These are phyloP conservation scores for Solanum etuberosum DNA, from an alignment of 257 asterid genomes.

Conservation along the genomic window DNA sequence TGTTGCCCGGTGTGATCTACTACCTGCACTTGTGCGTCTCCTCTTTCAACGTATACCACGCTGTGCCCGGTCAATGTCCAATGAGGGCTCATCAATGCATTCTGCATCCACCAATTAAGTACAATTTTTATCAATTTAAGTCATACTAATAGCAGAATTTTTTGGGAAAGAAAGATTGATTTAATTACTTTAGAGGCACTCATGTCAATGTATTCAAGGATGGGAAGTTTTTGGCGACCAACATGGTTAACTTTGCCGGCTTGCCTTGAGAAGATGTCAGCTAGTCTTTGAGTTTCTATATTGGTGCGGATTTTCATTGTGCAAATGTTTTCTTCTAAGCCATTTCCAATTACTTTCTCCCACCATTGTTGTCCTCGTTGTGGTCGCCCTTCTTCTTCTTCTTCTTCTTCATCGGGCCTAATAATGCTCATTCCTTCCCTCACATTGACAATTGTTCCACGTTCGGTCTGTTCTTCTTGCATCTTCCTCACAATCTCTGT, in stretches of 20 bases:
- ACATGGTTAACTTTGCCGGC: slow-evolving; percentile 56
- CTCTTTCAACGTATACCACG: slow-evolving; percentile 45
- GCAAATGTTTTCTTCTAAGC: slow-evolving; percentile 70
- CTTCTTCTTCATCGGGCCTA: slow-evolving; percentile 28
- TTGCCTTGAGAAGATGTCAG: slow-evolving; percentile 54
- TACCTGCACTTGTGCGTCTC: slow-evolving; percentile 43
- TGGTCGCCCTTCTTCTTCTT: not conserved
- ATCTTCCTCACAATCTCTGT: slow-evolving; percentile 20
- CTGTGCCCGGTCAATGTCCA: slow-evolving; percentile 48
- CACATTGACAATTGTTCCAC: slow-evolving; percentile 25
- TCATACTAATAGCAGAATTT: too few relatives aligned
- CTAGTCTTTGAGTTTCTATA: slow-evolving; percentile 34
- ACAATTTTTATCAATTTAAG: not conserved
- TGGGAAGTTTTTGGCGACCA: slow-evolving; percentile 41
- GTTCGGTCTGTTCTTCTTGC: slow-evolving; percentile 11
- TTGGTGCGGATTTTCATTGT: slow-evolving; percentile 28
- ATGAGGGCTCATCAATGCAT: slow-evolving; percentile 37
- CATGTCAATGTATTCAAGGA: slow-evolving; percentile 46
- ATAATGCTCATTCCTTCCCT: slow-evolving; percentile 26
- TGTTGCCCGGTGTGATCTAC: slow-evolving; percentile 35
- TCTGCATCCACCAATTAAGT: slow-evolving; percentile 10
- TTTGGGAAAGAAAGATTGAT: not conserved
- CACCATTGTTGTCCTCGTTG: not conserved
- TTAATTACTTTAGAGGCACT: slow-evolving; percentile 42
- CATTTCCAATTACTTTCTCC: slow-evolving; percentile 11